phyloP scores from a whole-genome alignment of 805 yeast species.

The Hanseniaspora lachancei region DNA sequence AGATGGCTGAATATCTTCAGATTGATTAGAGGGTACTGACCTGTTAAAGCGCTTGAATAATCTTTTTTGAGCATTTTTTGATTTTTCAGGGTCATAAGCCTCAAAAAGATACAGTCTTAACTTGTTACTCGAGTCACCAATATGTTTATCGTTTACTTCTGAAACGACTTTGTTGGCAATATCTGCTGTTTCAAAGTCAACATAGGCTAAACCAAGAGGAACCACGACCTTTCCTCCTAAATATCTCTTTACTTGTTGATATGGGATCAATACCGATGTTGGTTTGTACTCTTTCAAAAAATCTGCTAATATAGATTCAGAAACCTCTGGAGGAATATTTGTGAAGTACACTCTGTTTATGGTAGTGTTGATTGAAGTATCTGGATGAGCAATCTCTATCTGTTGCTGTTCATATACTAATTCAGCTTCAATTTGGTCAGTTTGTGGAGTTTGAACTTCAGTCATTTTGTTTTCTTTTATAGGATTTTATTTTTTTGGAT shows the following conservation, averaged over 20 bases:
- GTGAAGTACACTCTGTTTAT: slow-evolving; percentile 38
- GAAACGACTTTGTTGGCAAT: slow-evolving; percentile 51
- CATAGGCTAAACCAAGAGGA: slow-evolving; percentile 64
- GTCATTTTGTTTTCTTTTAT: background rate
- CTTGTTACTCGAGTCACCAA: background rate
- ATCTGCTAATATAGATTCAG: slow-evolving; percentile 40
- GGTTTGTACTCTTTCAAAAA: slow-evolving; percentile 34
- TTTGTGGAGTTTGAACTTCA: background rate
- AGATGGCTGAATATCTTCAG: background rate
- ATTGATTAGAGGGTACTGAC: background rate
- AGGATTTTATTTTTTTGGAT: background rate
- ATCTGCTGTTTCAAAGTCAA: slow-evolving; percentile 57
- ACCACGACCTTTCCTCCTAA: slow-evolving; percentile 28
- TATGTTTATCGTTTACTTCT: slow-evolving; percentile 15
- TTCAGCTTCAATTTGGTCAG: background rate
- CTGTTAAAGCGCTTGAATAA: background rate
- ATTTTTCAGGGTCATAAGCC: slow-evolving; percentile 8
- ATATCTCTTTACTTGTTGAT: slow-evolving; percentile 38
- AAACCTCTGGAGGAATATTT: slow-evolving; percentile 40
- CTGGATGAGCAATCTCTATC: background rate
- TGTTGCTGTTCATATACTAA: background rate
- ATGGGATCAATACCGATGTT: slow-evolving; percentile 38
- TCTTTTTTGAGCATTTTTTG: background rate
- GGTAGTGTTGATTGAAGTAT: background rate
- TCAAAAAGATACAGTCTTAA: slow-evolving; percentile 3